phyloP scores from a whole-genome alignment of 1,139 yeast genomes.

The Kodamaea anthophila region DNA sequence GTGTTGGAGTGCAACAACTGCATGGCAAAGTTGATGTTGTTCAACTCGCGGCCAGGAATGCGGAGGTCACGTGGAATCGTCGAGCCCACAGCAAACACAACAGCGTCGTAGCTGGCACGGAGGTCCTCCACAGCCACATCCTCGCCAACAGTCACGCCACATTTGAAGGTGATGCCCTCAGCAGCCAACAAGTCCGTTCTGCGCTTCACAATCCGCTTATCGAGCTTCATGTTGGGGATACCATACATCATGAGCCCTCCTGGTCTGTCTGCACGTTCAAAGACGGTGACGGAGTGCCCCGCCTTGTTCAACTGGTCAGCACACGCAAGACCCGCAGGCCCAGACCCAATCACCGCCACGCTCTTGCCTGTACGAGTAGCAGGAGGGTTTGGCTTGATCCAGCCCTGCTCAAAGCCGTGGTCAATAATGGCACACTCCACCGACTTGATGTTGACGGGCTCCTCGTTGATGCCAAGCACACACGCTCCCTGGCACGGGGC shows the following conservation, averaged over 20 bases:
- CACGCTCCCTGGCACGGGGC: constrained; percentile 99
- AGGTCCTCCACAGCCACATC: constrained; percentile 69
- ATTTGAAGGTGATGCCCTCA: constrained; percentile 79
- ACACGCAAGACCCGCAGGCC: constrained; percentile 89
- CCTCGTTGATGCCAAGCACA: constrained; percentile 88
- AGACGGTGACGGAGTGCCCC: constrained; percentile 86
- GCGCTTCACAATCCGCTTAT: constrained; percentile 86
- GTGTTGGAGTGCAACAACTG: constrained; percentile 84
- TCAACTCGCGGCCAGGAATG: constrained; percentile 89
- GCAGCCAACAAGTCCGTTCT: constrained; percentile 87
- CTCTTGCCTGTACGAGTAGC: constrained; percentile 72
- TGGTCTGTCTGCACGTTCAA: constrained; percentile 89
- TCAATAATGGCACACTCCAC: constrained; percentile 96
- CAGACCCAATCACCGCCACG: constrained; percentile 89
- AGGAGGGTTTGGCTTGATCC: constrained; percentile 89
- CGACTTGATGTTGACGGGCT: constrained; percentile 94
- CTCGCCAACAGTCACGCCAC: constrained; percentile 78
- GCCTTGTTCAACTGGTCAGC: constrained; percentile 97
- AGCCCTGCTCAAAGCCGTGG: constrained; percentile 92
- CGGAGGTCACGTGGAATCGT: constrained; percentile 93
- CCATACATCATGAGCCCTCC: constrained; percentile 99
- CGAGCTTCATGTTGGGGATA: constrained; percentile 98
- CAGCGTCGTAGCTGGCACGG: constrained; percentile 65
- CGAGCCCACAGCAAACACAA: constrained; percentile 90
- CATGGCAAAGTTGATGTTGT: constrained; percentile 93